Conservation (phyloP, 768 basidiomycete genomes). For the Boletus fagicola region DNA sequence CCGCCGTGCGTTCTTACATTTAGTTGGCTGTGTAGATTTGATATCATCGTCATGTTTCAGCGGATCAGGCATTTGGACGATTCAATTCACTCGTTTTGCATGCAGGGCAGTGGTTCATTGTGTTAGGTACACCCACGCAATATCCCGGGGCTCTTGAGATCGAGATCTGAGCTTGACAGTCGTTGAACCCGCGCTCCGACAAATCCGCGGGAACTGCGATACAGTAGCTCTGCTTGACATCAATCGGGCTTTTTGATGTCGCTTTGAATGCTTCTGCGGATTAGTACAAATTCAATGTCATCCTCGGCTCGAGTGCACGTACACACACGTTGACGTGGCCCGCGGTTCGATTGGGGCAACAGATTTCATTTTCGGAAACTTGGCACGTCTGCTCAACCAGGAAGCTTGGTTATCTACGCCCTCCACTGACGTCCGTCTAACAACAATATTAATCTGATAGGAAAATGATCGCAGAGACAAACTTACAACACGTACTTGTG, state of each 20-base stretch:
- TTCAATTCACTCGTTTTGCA: slow-evolving; percentile 20
- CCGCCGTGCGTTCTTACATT: slow-evolving; percentile 9
- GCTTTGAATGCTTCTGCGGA: slow-evolving; percentile 1
- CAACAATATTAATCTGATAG: neutral
- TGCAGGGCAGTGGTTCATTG: no score
- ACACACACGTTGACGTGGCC: neutral
- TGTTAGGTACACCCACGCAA: neutral
- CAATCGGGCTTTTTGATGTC: neutral
- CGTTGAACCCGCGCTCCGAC: slow-evolving; percentile 5
- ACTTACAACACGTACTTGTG: neutral
- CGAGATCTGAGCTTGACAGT: neutral
- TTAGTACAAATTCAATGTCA: neutral
- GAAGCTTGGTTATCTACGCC: neutral
- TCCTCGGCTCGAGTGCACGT: neutral
- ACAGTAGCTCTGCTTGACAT: neutral
- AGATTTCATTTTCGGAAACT: no score
- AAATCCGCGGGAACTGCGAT: slow-evolving; percentile 5
- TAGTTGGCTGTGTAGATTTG: slow-evolving; percentile 13
- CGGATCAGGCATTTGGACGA: slow-evolving; percentile 13
- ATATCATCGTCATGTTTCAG: slow-evolving; percentile 21
- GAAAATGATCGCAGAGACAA: neutral
- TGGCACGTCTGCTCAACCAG: neutral
- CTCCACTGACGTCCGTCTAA: neutral
- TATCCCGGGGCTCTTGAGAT: neutral
- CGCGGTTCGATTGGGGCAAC: neutral